Base-by-base conservation (phyloP, 2,329 filamentous ascomycete genomes). In the Verticillium nubilum region DNA sequence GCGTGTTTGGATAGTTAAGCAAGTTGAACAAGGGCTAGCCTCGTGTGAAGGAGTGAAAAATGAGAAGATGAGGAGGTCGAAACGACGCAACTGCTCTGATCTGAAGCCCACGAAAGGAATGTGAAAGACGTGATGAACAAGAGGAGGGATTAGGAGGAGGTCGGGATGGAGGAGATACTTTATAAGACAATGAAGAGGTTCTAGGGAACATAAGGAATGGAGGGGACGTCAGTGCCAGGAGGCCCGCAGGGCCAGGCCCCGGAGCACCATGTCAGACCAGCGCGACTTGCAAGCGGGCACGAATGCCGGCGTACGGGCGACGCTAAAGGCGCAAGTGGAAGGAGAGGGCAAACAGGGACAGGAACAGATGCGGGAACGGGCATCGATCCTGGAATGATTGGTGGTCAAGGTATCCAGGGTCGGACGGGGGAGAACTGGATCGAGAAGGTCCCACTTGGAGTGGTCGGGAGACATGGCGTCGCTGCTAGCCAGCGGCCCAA, bases 1-100 rank as follows among this genome's bases (percentile, higher is more conserved):
- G 67, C 66, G 65, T 60, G 63, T 67, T 63, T 62, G 61, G 60
- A 56, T 57, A 62, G 59, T 62, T 63, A 63, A 67, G 67, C 42
- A 50, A 50, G 64, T 71, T 66, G 60, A 62, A 64, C 62, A 67
- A 75, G 75, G 76, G 68, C 73, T 72, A 75, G 67, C 67, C 70
- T 72, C 64, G 67, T 59, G 59, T 42, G 61, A 64, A 63, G 62
- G 59, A 65, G 63, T 63, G 60, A 60, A 70, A 67, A 60, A 61
- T 66, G 25, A 42, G 25, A 65, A 68, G 59, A 59, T 61, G 59
- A 59, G 19, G 61, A 60, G 57, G 62, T 64, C 62, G 61, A 60
- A 63, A 62, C 54, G 62, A 64, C 62, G 59, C 56, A 37, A 54
- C 56, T 47, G n/a, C 42, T 50, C 42, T 25, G 42, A 50, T 50